phyloP scores from a whole-genome alignment of 2,329 filamentous ascomycete species.

The Fusarium annulatum region DNA sequence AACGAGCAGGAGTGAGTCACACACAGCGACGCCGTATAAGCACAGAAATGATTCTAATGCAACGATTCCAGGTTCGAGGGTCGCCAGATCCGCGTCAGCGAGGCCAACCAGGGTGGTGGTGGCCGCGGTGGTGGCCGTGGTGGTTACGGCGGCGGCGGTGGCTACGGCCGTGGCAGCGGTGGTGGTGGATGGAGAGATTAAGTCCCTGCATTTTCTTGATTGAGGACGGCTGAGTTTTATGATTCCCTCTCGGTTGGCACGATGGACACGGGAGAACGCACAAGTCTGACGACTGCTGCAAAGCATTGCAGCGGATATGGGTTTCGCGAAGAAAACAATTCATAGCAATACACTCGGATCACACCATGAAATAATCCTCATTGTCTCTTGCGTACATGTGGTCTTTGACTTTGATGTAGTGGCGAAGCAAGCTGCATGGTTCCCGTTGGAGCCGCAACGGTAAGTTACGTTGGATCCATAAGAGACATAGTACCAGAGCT shows the following conservation, averaged over 20 bases:
- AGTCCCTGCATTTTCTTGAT: neutral
- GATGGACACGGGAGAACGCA: conserved; percentile 1
- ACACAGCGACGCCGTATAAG: neutral
- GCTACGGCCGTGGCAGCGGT: neutral
- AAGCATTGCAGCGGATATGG: neutral
- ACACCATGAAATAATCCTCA: neutral
- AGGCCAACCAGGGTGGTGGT: neutral
- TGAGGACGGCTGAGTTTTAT: neutral
- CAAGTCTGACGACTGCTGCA: neutral
- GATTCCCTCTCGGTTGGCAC: neutral
- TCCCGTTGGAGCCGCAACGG: too few species aligned
- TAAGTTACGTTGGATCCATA: neutral
- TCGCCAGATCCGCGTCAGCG: neutral
- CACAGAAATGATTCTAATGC: neutral
- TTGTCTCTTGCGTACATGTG: neutral
- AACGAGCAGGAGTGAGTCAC: conserved; percentile 2
- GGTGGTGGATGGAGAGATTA: neutral
- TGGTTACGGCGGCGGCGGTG: conserved; percentile 1
- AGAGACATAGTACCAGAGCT: neutral
- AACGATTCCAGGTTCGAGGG: neutral
- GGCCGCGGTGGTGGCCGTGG: neutral
- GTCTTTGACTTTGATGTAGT: neutral
- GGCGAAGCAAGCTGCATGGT: neutral
- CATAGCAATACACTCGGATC: neutral
- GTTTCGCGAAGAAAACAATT: neutral